These are phyloP conservation scores for Phytophthora foliorum DNA, from an alignment of 352 stramenopile species.

Conservation along the genomic window DNA sequence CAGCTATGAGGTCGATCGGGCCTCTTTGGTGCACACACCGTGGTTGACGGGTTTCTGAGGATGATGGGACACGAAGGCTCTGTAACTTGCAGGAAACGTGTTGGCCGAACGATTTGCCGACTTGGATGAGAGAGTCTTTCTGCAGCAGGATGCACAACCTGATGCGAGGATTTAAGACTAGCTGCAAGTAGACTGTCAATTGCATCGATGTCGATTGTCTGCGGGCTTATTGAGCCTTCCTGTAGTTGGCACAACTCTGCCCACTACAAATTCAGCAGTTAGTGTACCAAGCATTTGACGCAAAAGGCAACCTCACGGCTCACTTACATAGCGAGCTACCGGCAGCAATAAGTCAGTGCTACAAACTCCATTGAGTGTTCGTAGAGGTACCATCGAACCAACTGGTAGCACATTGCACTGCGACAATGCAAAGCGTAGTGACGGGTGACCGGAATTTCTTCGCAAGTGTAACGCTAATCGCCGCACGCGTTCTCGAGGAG, in stretches of 20 bases:
- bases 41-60: constrained; percentile 10
- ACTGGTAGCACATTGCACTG: constrained; percentile 57
- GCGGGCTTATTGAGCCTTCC: constrained; percentile 14
- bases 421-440: constrained; percentile 60
- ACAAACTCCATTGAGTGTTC: constrained; percentile 45
- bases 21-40: constrained; percentile 30
- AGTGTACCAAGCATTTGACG: neutral
- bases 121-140: neutral
- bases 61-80: constrained; percentile 23
- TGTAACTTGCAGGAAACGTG: constrained; percentile 10
- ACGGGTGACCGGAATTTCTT: constrained; percentile 52
- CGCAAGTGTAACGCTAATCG: constrained; percentile 53
- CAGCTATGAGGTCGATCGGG: constrained; percentile 45
- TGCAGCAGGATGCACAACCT: neutral
- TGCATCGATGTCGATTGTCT: constrained; percentile 67
- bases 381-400: constrained; percentile 39
- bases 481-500: constrained; percentile 42
- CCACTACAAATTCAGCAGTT: constrained; percentile 41
- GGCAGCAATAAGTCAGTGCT: constrained; percentile 45
- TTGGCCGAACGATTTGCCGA: constrained; percentile 22
- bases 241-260: constrained; percentile 43
- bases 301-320: neutral
- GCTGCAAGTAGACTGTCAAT: constrained; percentile 60
- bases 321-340: constrained; percentile 58
- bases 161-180: constrained; percentile 29